Conservation (phyloP, 371 early-diverging fungal genomes). For the Mortierella sp. region DNA sequence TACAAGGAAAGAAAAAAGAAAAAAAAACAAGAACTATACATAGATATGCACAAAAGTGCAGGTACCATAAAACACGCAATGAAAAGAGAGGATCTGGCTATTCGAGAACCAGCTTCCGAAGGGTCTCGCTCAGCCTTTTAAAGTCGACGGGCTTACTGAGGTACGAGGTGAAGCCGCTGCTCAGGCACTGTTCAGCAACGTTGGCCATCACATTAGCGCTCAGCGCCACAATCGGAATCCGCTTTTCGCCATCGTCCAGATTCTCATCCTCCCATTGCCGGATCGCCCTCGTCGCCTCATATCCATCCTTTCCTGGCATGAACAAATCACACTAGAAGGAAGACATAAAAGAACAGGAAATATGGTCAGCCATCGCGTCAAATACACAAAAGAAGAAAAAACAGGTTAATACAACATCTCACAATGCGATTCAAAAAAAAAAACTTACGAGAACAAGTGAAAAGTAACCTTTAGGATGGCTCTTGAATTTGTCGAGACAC, state of each 20-base stretch:
- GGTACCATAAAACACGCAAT: not conserved
- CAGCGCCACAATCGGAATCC: slow-evolving; percentile 71
- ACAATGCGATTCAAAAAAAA: not conserved
- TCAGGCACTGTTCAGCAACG: slow-evolving; percentile 68
- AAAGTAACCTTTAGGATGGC: slow-evolving; percentile 62
- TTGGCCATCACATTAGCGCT: slow-evolving; percentile 79
- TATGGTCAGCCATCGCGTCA: not conserved
- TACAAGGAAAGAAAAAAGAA: not conserved
- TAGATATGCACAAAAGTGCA: not conserved
- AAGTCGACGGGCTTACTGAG: slow-evolving; percentile 79
- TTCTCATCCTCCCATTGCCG: slow-evolving; percentile 68
- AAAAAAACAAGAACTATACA: not conserved
- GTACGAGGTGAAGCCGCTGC: slow-evolving; percentile 70
- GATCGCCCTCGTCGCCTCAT: slow-evolving; percentile 71
- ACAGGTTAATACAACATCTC: not conserved
- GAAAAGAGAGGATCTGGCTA: not conserved
- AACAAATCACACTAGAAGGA: slow-evolving; percentile 66
- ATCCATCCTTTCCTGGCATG: slow-evolving; percentile 79
- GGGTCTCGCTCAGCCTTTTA: slow-evolving; percentile 70
- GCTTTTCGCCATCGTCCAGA: slow-evolving; percentile 47
- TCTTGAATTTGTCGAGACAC: slow-evolving; percentile 63
- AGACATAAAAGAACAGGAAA: not conserved
- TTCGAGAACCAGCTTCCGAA: slow-evolving; percentile 57
- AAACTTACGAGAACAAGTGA: slow-evolving; percentile 62
- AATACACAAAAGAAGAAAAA: not conserved